phyloP scores from a whole-genome alignment of 2,329 filamentous ascomycete species.

The Dothideomycetidae sp. region DNA sequence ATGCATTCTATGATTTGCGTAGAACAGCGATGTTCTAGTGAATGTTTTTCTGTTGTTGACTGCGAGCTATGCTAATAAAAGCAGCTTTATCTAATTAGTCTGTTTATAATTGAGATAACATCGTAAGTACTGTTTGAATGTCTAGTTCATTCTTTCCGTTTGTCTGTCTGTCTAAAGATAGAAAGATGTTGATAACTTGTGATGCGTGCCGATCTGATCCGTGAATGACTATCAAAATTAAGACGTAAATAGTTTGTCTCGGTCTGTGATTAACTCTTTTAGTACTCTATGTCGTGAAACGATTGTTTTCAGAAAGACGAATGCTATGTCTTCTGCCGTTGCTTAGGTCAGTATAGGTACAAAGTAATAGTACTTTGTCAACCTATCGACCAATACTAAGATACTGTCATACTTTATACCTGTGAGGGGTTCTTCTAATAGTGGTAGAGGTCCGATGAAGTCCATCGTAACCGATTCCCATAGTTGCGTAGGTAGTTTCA shows the following conservation, averaged over 20 bases:
- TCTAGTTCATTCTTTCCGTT: constrained; percentile 11
- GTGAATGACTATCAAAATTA: constrained; percentile 9
- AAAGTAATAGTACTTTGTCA: constrained; percentile 4
- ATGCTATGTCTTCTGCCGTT: constrained; percentile 1
- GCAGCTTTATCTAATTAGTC: constrained; percentile 4
- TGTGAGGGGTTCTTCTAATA: constrained; percentile 3
- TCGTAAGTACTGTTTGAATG: constrained; percentile 11
- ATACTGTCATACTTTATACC: constrained; percentile 4
- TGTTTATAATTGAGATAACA: constrained; percentile 4
- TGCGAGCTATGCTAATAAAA: constrained; percentile 4
- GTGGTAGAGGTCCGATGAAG: constrained; percentile 1
- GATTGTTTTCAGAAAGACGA: constrained; percentile 4
- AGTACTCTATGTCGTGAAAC: constrained; percentile 4
- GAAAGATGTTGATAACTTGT: constrained; percentile 11
- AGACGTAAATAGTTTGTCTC: constrained; percentile 10
- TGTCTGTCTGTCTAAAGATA: constrained; percentile 12
- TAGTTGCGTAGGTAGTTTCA: neutral
- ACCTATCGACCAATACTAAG: constrained; percentile 1
- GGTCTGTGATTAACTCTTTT: constrained; percentile 4
- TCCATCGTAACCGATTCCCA: constrained; percentile 2
- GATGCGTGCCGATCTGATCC: constrained; percentile 4
- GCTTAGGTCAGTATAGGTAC: neutral
- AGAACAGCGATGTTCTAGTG: neutral
- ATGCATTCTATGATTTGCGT: constrained; percentile 1
- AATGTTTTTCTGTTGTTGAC: constrained; percentile 8